Base-by-base conservation (phyloP, 1,139 yeast species). In the Wickerhamiella pararugosa region DNA sequence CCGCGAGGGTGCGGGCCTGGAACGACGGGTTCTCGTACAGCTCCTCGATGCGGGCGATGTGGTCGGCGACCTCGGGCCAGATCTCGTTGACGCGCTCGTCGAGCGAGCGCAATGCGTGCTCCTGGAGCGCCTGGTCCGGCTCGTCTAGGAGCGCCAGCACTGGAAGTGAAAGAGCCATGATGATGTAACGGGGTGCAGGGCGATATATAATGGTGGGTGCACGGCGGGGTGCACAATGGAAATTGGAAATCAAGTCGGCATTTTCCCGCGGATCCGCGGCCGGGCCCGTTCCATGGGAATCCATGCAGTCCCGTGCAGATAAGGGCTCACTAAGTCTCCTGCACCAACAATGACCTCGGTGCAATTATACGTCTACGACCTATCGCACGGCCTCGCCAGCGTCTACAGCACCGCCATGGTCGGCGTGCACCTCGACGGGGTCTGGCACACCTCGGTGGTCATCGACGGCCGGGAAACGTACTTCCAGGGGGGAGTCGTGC, bases 51-150 rank as follows among this genome's bases (percentile, higher is more conserved):
- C 81, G 90, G 37, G 83, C 69, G 51, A 90, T 75, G 57, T 74
- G 78, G 62, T 90, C 92, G 47, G 98, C 94, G 47, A 92, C 82
- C 66, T 90, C 98, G 3, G 97, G 87, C 99, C 99, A 90, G 51
- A 84, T 70, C 61, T 83, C 87, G 64, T 86, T 94, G 44, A 86
- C 95, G 45, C 81, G 73, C 32, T 68, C 73, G 58, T 86, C 82
- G 52, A 90, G 74, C 29, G 94, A 79, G 47, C 77, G 68, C 56
- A 90, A 71, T 11, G 98, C 98, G 59, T 84, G 82, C 31, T 79
- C 69, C 61, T 86, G 90, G 52, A 92, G 74, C 44, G 73, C 65
- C 41, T 72, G 64, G 59, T 90, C 96, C 10, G 76, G 70, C 65
- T 92, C 98, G 49, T 76, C 75, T 57, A 90, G 71, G 52, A 90